Conservation (phyloP, 1,139 yeast species). For the Fermentozyma sake region DNA sequence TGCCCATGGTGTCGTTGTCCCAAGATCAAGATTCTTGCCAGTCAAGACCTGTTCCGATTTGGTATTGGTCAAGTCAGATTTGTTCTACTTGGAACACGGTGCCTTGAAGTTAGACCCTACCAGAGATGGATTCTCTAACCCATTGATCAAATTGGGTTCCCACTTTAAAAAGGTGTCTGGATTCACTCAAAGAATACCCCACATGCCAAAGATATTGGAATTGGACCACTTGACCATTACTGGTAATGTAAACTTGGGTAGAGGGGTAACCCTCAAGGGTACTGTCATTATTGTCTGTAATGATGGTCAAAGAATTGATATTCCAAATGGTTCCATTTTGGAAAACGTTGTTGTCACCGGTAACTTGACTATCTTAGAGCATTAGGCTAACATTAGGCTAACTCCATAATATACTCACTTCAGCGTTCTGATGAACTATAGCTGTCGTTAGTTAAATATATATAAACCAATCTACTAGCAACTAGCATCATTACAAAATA, state of each 20-base stretch:
- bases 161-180: constrained; percentile 94
- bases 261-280: constrained; percentile 87
- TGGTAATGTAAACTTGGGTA: constrained; percentile 91
- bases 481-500: too few species aligned
- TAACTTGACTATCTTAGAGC: constrained; percentile 91
- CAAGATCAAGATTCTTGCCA: constrained; percentile 95
- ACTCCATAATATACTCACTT: too few species aligned
- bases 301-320: constrained; percentile 94
- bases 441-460: too few species aligned
- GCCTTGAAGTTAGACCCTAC: constrained; percentile 78
- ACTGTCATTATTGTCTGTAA: constrained; percentile 97
- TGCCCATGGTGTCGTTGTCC: constrained; percentile 97
- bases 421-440: too few species aligned
- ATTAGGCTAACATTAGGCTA: too few species aligned
- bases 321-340: constrained; percentile 91
- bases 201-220: constrained; percentile 94
- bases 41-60: constrained; percentile 96
- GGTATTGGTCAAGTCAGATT: constrained; percentile 91
- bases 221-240: constrained; percentile 96
- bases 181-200: constrained; percentile 86
- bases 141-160: constrained; percentile 92
- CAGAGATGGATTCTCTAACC: constrained; percentile 85
- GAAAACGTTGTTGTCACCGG: constrained; percentile 98
- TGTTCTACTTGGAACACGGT: constrained; percentile 89
- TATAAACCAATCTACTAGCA: too few species aligned